Evolutionary conservation across 2,329 filamentous ascomycete species (phyloP).

Genomic region (Fusarium acutatum): DNA sequence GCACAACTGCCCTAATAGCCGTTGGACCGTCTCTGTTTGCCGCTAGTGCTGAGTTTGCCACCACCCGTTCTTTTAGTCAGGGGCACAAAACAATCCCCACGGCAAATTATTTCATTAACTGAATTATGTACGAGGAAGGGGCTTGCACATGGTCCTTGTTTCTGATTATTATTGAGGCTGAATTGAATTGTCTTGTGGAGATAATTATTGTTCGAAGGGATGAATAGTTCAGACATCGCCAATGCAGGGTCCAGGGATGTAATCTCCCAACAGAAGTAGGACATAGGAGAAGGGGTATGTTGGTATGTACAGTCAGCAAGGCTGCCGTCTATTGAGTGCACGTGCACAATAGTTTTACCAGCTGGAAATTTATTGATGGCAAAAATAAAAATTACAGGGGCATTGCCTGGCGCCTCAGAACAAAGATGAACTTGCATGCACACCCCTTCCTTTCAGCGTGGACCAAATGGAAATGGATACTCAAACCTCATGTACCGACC

Average conservation of each 20-base stretch:
- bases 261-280: slow-evolving; percentile 43
- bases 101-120: slow-evolving; percentile 1
- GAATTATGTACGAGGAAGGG: slow-evolving; percentile 4
- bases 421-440: background rate
- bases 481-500: slow-evolving; percentile 24
- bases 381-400: slow-evolving; percentile 23
- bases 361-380: background rate
- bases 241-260: slow-evolving; percentile 37
- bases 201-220: slow-evolving; percentile 18
- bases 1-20: slow-evolving; percentile 26
- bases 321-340: slow-evolving; percentile 20
- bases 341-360: slow-evolving; percentile 16
- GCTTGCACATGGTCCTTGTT: slow-evolving; percentile 10
- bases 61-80: slow-evolving; percentile 40
- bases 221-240: slow-evolving; percentile 23
- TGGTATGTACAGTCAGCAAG: slow-evolving; percentile 1
- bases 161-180: slow-evolving; percentile 29
- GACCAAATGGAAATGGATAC: slow-evolving; percentile 12
- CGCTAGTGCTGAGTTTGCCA: slow-evolving; percentile 40
- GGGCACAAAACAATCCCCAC: slow-evolving; percentile 20
- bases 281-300: slow-evolving; percentile 38
- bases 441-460: slow-evolving; percentile 16
- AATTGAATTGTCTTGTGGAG: slow-evolving; percentile 20
- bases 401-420: background rate
- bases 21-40: slow-evolving; percentile 33